Evolutionary conservation across 1,284 basidiomycete species (phyloP), one percentile per base, ranked within the genome.

Genomic region (Naganishia liquefaciens): DNA sequence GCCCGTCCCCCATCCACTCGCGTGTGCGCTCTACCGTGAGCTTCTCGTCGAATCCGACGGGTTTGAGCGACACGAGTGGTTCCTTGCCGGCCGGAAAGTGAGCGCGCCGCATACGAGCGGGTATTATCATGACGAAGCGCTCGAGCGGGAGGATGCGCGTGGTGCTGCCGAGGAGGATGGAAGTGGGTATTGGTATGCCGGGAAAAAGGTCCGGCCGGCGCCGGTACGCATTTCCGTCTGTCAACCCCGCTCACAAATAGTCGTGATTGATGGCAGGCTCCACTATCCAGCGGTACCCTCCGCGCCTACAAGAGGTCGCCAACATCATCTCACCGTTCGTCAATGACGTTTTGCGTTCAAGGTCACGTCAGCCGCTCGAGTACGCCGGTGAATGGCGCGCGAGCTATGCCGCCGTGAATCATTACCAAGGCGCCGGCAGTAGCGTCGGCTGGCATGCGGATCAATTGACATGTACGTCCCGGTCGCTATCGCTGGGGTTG

Each of bases 381-480:
- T 95, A 88, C 85, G 83, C 79, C 17, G 86, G 85, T 0, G 72
- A 76, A 4, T 97, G 93, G 93, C 81, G 84, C 53, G 91, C 93
- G 0, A 95, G 93, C 71, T 90, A 94, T 27, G 92, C 92, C 4
- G 93, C 91, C 0, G 86, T 91, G 3, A 97, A 97, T 73, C 88
- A 90, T 70, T 97, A 96, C 72, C 87, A 80, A 63, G 93, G 93
- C 3, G 84, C 85, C 7, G 87, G 88, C 70, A 90, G 5, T 57
- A 87, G 86, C 60, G 91, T 95, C 3, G 93, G 92, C 0, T 88
- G 85, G 75, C 93, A 95, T 74, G 88, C 91, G 1, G 93, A 83
- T 70, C 80, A 81, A 37, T 69, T 82, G 52, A 81, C 81, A 10
- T 80, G 77, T 78, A 49, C 58, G 39, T 55, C 46, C 52, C 13